Percentiles rank a stretch among this genome's conserved stretches.
phyloP scores from a whole-genome alignment of 169 alveolate genomes.

The Amoebophrya sp. region DNA sequence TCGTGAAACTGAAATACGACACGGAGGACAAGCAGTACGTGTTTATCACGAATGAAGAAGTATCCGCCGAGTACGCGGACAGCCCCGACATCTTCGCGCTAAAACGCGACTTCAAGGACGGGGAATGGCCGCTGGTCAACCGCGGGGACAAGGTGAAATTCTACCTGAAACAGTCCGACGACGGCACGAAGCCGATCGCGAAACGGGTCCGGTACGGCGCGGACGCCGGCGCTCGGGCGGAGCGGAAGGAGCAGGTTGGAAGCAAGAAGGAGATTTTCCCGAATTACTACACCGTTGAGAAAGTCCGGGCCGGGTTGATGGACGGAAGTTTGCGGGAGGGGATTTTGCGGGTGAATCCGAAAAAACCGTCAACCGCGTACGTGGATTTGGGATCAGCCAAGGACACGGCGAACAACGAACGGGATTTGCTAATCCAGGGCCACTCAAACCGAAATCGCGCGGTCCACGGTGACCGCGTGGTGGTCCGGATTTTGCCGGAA shows the following conservation, averaged over 20 bases:
- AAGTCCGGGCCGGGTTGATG: not conserved
- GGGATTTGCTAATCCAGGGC: not conserved
- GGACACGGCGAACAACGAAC: not conserved
- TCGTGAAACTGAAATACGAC: not conserved
- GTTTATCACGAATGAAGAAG: not conserved
- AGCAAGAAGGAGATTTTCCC: not conserved
- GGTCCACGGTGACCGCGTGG: constrained; percentile 19
- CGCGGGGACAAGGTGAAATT: not conserved
- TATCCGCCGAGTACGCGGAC: not conserved
- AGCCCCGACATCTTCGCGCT: not conserved
- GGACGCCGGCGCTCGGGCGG: not conserved
- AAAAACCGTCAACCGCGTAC: not conserved
- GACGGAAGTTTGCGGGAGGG: not conserved
- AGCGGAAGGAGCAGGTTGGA: too few species aligned
- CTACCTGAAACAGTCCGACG: not conserved
- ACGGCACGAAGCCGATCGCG: not conserved
- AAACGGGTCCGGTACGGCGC: not conserved
- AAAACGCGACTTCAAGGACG: not conserved
- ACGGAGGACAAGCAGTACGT: not conserved
- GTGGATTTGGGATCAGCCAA: not conserved
- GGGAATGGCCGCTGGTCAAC: not conserved
- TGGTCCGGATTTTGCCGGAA: not conserved
- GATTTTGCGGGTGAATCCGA: not conserved
- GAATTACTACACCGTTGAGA: not conserved
- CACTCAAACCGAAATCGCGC: not conserved